Percentiles rank a stretch among this genome's conserved stretches.
phyloP scores from a whole-genome alignment of 192 early-diverging fungal species.

The Ambispora gerdemannii region DNA sequence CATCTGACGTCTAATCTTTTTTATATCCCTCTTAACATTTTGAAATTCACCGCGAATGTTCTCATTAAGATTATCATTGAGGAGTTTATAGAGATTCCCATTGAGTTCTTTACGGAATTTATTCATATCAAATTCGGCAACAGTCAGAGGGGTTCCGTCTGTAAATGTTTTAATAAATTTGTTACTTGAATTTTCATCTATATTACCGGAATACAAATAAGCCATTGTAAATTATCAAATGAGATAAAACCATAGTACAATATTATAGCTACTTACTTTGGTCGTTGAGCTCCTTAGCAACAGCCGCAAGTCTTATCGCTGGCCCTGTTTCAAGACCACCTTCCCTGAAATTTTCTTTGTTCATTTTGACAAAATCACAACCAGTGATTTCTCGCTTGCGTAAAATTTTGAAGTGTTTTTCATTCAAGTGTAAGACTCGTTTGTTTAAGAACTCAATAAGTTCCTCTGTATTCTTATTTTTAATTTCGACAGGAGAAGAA shows the following conservation, averaged over 20 bases:
- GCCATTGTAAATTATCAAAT: slow-evolving; percentile 19
- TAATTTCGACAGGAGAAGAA: neutral
- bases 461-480: neutral
- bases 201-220: slow-evolving; percentile 16
- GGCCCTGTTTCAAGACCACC: slow-evolving; percentile 6
- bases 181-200: slow-evolving; percentile 21
- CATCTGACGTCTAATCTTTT: slow-evolving; percentile 20
- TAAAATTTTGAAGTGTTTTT: slow-evolving; percentile 18
- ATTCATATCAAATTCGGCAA: slow-evolving; percentile 23
- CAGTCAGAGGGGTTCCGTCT: slow-evolving; percentile 1
- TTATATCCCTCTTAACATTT: slow-evolving; percentile 23
- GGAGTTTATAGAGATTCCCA: no score
- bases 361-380: slow-evolving; percentile 22
- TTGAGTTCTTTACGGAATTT: slow-evolving; percentile 1
- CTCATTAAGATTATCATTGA: slow-evolving; percentile 15
- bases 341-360: slow-evolving; percentile 10
- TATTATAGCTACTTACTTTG: slow-evolving; percentile 7
- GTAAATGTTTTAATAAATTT: slow-evolving; percentile 18
- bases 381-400: slow-evolving; percentile 2
- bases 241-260: slow-evolving; percentile 22
- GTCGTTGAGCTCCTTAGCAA: slow-evolving; percentile 2
- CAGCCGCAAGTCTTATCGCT: neutral
- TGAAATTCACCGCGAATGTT: slow-evolving; percentile 16
- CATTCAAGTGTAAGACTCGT: slow-evolving; percentile 13
- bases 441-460: slow-evolving; percentile 19